phyloP scores from a whole-genome alignment of 2,329 filamentous ascomycete genomes.

The Zasmidium citrigriseum region DNA sequence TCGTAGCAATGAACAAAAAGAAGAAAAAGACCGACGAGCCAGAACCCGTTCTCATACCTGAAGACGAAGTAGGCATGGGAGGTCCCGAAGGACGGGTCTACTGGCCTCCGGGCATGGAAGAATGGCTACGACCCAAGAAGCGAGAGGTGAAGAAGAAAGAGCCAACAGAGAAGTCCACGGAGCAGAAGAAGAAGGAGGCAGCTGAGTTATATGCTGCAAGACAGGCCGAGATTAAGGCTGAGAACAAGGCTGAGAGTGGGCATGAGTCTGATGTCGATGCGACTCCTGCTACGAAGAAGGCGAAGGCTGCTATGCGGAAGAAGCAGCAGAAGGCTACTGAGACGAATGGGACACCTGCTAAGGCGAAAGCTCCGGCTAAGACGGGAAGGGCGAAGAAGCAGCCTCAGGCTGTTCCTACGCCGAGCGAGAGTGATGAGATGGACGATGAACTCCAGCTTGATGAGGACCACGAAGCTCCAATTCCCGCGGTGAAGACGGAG shows the following conservation, averaged over 20 bases:
- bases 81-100: slow-evolving; percentile 80
- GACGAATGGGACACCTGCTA: slow-evolving; percentile 12
- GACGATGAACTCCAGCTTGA: slow-evolving; percentile 6
- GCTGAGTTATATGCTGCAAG: slow-evolving; percentile 28
- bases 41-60: slow-evolving; percentile 49
- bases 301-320: slow-evolving; percentile 37
- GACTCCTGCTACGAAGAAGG: slow-evolving; percentile 42
- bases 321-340: slow-evolving; percentile 22
- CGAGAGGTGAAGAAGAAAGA: slow-evolving; percentile 62
- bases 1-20: slow-evolving; percentile 42
- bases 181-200: slow-evolving; percentile 37
- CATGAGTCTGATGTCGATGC: slow-evolving; percentile 36
- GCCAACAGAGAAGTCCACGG: slow-evolving; percentile 34
- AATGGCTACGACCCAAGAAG: slow-evolving; percentile 84
- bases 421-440: slow-evolving; percentile 16
- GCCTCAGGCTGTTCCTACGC: slow-evolving; percentile 16
- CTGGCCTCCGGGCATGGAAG: slow-evolving; percentile 87
- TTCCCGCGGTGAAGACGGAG: slow-evolving; percentile 8
- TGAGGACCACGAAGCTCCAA: slow-evolving; percentile 7
- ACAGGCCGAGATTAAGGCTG: slow-evolving; percentile 29
- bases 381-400: slow-evolving; percentile 19
- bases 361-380: slow-evolving; percentile 7
- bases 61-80: slow-evolving; percentile 81
- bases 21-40: slow-evolving; percentile 41
- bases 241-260: slow-evolving; percentile 24